These are phyloP conservation scores for Pythium folliculosum DNA, from an alignment of 352 stramenopile species.

Conservation along the genomic window DNA sequence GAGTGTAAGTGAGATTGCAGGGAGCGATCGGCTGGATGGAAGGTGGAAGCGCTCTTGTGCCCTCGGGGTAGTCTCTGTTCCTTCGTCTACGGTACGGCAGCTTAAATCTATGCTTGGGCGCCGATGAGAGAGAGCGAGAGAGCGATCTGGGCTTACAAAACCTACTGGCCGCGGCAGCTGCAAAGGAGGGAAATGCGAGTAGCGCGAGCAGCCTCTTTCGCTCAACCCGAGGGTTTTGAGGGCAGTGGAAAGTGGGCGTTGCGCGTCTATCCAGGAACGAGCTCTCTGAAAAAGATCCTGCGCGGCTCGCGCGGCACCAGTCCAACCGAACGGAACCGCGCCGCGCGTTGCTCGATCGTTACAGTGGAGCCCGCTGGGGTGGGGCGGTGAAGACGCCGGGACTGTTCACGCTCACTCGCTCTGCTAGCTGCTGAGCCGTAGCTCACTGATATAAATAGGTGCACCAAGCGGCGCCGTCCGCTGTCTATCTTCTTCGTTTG, in stretches of 20 bases:
- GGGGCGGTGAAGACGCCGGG: not conserved
- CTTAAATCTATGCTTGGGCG: constrained; percentile 1
- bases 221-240: not conserved
- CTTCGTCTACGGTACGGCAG: constrained; percentile 13
- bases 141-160: not conserved
- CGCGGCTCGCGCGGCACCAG: not conserved
- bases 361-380: not conserved
- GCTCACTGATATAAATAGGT: not conserved
- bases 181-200: too few species aligned
- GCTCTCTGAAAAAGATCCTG: constrained; percentile 15
- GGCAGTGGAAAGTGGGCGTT: not conserved
- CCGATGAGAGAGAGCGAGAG: not conserved
- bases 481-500: not conserved
- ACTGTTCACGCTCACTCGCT: not conserved
- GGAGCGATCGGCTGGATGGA: not conserved
- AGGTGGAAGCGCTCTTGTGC: too few species aligned
- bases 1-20: not conserved
- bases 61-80: not conserved
- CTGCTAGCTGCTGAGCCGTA: too few species aligned
- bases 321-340: not conserved
- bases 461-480: not conserved
- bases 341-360: constrained; percentile 5
- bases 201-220: too few species aligned
- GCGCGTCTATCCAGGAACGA: constrained; percentile 7
- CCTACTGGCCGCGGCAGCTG: constrained; percentile 7